Conservation (phyloP, 139 green algal genomes). For the Closterium sp. region DNA sequence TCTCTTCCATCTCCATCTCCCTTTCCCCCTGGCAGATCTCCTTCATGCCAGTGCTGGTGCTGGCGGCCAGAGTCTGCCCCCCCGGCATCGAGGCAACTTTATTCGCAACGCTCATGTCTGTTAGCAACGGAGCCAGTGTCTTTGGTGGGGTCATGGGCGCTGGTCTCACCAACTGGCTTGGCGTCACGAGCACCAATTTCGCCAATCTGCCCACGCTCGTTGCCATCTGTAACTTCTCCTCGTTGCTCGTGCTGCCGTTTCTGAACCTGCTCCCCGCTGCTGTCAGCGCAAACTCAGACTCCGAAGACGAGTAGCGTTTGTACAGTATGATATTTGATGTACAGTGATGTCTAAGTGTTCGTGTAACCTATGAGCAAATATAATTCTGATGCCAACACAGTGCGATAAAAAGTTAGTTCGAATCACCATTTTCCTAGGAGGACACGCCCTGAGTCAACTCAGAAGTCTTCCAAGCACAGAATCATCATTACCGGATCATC, state of each 20-base stretch:
- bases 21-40: slow-evolving; percentile 34
- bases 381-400: no score
- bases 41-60: slow-evolving; percentile 96
- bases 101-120: slow-evolving; percentile 93
- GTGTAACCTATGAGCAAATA: background rate
- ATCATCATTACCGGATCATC: no score
- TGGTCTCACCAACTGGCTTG: slow-evolving; percentile 70
- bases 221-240: slow-evolving; percentile 60
- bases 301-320: background rate
- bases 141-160: slow-evolving; percentile 62
- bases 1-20: no score
- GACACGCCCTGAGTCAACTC: no score
- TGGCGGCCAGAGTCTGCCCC: slow-evolving; percentile 70
- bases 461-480: no score
- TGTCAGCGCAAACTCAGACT: slow-evolving; percentile 6
- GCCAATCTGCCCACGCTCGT: slow-evolving; percentile 58
- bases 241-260: slow-evolving; percentile 63
- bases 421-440: no score
- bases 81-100: slow-evolving; percentile 89
- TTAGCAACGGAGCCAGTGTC: slow-evolving; percentile 78
- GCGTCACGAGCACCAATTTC: slow-evolving; percentile 74
- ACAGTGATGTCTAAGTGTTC: background rate
- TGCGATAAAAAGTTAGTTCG: no score
- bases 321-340: background rate
- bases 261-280: slow-evolving; percentile 59